Evolutionary conservation across 2,329 filamentous ascomycete genomes (phyloP).

Genomic region (Blastomyces parvus): DNA sequence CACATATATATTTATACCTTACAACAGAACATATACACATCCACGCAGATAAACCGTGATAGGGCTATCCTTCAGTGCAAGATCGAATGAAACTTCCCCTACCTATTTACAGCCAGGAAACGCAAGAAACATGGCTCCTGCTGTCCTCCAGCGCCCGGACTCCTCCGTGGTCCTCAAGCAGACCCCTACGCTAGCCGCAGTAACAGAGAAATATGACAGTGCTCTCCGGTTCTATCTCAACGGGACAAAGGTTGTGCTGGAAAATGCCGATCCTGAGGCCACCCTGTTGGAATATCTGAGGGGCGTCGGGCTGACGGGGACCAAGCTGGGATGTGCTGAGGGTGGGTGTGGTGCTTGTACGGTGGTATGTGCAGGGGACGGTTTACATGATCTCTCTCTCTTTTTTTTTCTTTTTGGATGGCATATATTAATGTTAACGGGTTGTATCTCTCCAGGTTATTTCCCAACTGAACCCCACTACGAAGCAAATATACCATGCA

Average conservation of each 20-base stretch:
- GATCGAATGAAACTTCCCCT: neutral
- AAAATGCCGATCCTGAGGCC: slow-evolving; percentile 80
- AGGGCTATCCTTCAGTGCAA: neutral
- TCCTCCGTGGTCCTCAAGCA: neutral
- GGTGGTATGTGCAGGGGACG: slow-evolving; percentile 49
- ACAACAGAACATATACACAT: neutral
- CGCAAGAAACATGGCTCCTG: neutral
- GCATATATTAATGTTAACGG: neutral
- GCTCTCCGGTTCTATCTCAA: slow-evolving; percentile 90
- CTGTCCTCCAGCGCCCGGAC: neutral
- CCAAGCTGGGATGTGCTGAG: slow-evolving; percentile 92
- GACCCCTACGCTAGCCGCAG: slow-evolving; percentile 41
- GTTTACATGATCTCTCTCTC: neutral
- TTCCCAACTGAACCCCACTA: slow-evolving; percentile 87
- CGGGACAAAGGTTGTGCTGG: slow-evolving; percentile 76
- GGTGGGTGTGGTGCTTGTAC: slow-evolving; percentile 95
- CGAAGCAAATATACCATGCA: slow-evolving; percentile 86
- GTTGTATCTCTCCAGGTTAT: slow-evolving; percentile 48
- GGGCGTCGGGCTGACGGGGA: slow-evolving; percentile 86
- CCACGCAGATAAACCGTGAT: neutral
- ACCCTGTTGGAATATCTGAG: slow-evolving; percentile 89
- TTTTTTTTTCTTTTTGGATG: neutral
- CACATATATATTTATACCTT: neutral
- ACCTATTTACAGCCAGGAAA: neutral
- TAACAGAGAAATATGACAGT: slow-evolving; percentile 75